These are phyloP conservation scores for Vararia minispora DNA, from an alignment of 768 basidiomycete species.

Conservation along the genomic window DNA sequence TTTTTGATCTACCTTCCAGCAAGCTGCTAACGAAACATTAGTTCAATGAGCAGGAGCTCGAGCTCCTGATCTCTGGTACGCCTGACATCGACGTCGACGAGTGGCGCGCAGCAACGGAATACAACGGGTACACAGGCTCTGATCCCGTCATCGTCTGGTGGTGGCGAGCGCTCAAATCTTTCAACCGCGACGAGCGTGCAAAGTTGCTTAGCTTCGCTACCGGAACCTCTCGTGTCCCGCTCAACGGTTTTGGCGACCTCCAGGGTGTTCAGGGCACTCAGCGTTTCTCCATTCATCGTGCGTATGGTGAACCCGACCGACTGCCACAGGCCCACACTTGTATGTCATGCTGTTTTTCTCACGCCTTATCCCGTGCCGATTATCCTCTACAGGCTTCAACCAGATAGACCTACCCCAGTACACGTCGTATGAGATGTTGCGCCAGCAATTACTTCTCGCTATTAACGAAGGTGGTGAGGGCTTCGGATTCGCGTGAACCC, in stretches of 20 bases:
- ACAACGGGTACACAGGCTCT: slow-evolving; percentile 76
- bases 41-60: slow-evolving; percentile 94
- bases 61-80: slow-evolving; percentile 89
- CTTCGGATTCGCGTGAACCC: slow-evolving; percentile 65
- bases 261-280: slow-evolving; percentile 92
- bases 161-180: slow-evolving; percentile 98
- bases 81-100: slow-evolving; percentile 99
- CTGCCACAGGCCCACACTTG: slow-evolving; percentile 88
- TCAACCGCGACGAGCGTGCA: slow-evolving; percentile 92
- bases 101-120: slow-evolving; percentile 88
- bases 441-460: slow-evolving; percentile 80
- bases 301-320: slow-evolving; percentile 77
- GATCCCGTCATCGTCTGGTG: slow-evolving; percentile 98
- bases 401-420: slow-evolving; percentile 93
- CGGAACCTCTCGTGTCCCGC: slow-evolving; percentile 83
- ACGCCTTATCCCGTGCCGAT: slow-evolving; percentile 4
- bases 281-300: slow-evolving; percentile 91
- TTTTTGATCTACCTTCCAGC: slow-evolving; percentile 1
- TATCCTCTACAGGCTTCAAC: slow-evolving; percentile 59
- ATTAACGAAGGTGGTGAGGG: slow-evolving; percentile 96
- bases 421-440: slow-evolving; percentile 92
- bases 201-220: slow-evolving; percentile 98
- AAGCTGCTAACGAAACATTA: slow-evolving; percentile 23
- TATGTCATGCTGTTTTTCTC: slow-evolving; percentile 30
- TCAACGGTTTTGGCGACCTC: slow-evolving; percentile 91